These are phyloP conservation scores for Nidularia pulvinata DNA, from an alignment of 768 basidiomycete genomes.

Conservation along the genomic window DNA sequence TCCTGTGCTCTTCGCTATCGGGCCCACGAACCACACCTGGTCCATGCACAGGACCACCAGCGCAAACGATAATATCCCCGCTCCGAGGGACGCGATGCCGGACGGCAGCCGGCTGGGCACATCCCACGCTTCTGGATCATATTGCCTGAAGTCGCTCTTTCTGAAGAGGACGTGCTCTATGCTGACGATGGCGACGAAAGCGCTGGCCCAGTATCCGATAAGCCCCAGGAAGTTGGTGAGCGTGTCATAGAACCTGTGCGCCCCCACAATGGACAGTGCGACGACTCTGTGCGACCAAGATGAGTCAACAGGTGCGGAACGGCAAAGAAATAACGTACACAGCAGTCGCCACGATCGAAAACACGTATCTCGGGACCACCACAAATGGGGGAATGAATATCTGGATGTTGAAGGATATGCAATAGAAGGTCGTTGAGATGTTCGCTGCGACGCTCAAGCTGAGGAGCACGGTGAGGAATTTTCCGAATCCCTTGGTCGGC, in stretches of 20 bases:
- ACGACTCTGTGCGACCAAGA: conserved; percentile 45
- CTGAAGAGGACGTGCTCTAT: conserved; percentile 74
- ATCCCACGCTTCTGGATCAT: conserved; percentile 62
- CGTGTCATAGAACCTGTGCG: conserved; percentile 69
- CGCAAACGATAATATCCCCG: conserved; percentile 51
- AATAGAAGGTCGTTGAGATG: conserved; percentile 84
- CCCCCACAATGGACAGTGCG: conserved; percentile 74
- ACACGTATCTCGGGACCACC: conserved; percentile 72
- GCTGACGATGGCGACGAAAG: conserved; percentile 61
- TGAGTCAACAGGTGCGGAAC: neutral
- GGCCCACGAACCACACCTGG: conserved; percentile 78
- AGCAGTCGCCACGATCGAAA: conserved; percentile 70
- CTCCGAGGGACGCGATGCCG: conserved; percentile 64
- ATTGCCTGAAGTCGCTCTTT: conserved; percentile 43
- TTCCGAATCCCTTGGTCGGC: conserved; percentile 73
- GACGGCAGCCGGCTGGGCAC: conserved; percentile 53
- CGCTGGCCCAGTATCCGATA: conserved; percentile 67
- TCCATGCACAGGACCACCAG: conserved; percentile 69
- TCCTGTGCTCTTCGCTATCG: conserved; percentile 66
- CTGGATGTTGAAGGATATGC: conserved; percentile 73
- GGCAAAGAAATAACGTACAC: conserved; percentile 38
- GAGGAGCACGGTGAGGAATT: conserved; percentile 79
- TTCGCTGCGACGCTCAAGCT: conserved; percentile 83
- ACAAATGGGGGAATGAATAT: conserved; percentile 59
- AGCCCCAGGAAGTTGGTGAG: conserved; percentile 78